Base-by-base conservation (phyloP, 2,329 filamentous ascomycete genomes). In the Aspergillus alliaceus region DNA sequence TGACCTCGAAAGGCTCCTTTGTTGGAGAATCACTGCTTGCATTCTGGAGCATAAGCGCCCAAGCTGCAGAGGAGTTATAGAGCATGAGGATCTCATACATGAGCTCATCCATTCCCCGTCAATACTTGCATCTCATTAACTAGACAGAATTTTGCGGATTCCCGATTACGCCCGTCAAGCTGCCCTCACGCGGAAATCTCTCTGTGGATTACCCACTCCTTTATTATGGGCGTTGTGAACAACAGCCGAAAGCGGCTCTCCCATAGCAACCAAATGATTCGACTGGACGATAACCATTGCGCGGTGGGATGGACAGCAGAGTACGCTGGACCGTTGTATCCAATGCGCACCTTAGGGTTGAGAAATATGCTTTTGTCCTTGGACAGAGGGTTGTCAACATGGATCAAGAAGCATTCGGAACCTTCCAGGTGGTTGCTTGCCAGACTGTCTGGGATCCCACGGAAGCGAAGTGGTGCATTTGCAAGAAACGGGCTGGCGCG, bases 131-230 rank as follows among this genome's bases (percentile, higher is more conserved):
- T 84, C 73, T 86, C 83, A 62, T 86, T 80, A 40, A 86, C 80
- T 64, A 86, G 64, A 61, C 84, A 86, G 56, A 80, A 79, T 48
- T 72, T 70, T 6, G 82, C 83, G 1, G 73, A 72, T 66, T 84
- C 82, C 7, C n/a, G 20, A 12, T 48, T 40, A 14, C 51, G 24
- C 0, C 11, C 22, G 18, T 42, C 14, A 11, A 54, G 24, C 58
- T 40, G 79, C 29, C 53, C 63, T 67, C 79, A 77, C 22, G 66
- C 69, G 7, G 69, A 65, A 8, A 82, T 72, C 44, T 74, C 72
- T 22, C 72, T 58, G 14, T 50, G 71, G 53, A 74, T 63, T 7
- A 60, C 58, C 37, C 49, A 53, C 11, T 67, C 66, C 51, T 72
- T 71, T 32, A 73, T 64, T 40, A 66, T 65, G 5, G 66, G 53